phyloP scores from a whole-genome alignment of 148 eudicot species.

The Spergularia marina region DNA sequence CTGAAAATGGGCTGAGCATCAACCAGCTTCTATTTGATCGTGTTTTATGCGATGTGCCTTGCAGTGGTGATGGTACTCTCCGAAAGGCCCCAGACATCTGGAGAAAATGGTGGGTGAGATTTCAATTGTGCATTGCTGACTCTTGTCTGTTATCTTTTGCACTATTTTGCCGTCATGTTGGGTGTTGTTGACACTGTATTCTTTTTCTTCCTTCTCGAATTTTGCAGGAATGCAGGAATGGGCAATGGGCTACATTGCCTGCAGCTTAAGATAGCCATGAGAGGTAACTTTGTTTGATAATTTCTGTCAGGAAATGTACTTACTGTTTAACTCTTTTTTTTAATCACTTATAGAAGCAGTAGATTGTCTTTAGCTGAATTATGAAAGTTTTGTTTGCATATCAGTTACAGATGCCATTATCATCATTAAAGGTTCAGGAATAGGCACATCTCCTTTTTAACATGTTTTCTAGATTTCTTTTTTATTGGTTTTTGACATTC shows the following conservation, averaged over 20 bases:
- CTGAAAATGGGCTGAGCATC: conserved; percentile 39
- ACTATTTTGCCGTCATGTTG: conserved; percentile 3
- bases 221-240: conserved; percentile 76
- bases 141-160: neutral
- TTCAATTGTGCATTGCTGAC: conserved; percentile 1
- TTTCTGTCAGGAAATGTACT: neutral
- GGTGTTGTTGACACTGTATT: conserved; percentile 16
- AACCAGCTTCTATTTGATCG: conserved; percentile 88
- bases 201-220: conserved; percentile 7
- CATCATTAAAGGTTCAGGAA: no score
- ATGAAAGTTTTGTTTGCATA: no score
- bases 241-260: conserved; percentile 89
- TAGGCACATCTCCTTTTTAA: no score
- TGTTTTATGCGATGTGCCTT: conserved; percentile 97
- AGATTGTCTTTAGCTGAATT: no score
- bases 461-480: no score
- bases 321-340: no score
- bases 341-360: no score
- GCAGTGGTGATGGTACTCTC: conserved; percentile 99
- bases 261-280: conserved; percentile 90
- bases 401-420: no score
- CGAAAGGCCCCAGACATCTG: conserved; percentile 99
- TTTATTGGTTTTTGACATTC: no score
- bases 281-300: conserved; percentile 51
- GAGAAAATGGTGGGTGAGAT: conserved; percentile 79